Percentiles rank a stretch among this genome's conserved stretches.
These are phyloP conservation scores for Termitomyces sp. DNA, from an alignment of 768 basidiomycete species.

Conservation along the genomic window DNA sequence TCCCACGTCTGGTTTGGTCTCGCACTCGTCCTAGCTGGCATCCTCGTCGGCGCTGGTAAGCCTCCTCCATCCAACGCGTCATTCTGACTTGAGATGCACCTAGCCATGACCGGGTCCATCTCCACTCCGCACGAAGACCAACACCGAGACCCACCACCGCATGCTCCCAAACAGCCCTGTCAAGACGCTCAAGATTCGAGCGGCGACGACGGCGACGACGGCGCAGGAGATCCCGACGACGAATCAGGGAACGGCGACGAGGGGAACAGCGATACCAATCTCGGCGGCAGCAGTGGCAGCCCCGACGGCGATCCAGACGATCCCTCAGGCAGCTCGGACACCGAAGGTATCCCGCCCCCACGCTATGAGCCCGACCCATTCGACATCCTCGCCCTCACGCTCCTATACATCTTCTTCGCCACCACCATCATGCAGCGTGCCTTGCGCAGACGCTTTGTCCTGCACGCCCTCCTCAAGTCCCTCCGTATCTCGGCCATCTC, in stretches of 20 bases:
- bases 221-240: not conserved
- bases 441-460: not conserved
- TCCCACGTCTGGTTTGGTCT: not conserved
- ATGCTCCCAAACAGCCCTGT: not conserved
- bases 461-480: not conserved
- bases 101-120: not conserved
- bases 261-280: not conserved
- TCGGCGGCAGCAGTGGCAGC: not conserved
- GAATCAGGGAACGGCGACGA: not conserved
- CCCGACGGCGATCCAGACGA: conserved; percentile 1
- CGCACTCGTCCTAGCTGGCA: not conserved
- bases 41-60: conserved; percentile 5
- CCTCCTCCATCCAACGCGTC: not conserved
- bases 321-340: not conserved
- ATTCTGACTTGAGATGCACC: not conserved
- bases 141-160: not conserved
- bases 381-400: not conserved
- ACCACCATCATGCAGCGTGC: not conserved
- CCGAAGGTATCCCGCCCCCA: not conserved
- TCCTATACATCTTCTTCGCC: not conserved
- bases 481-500: not conserved
- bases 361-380: not conserved
- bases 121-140: not conserved
- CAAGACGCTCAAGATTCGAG: not conserved
- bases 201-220: not conserved